Evolutionary conservation across 2,329 filamentous ascomycete genomes (phyloP).

Genomic region (Ceratocystis huliohia): DNA sequence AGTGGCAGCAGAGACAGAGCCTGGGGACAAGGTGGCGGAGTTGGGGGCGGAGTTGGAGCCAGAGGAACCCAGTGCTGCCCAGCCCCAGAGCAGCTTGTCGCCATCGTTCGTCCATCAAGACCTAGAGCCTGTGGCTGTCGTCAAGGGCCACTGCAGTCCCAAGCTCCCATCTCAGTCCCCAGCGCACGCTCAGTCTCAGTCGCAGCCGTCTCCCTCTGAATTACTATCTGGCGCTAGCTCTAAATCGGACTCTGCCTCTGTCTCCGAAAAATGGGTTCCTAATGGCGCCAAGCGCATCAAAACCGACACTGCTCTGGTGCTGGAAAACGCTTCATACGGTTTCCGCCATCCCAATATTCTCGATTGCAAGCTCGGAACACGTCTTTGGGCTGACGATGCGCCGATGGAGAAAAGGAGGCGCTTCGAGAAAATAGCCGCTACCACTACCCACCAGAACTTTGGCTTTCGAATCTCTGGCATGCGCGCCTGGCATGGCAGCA

Average conservation of each 20-base stretch:
- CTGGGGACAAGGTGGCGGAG: neutral
- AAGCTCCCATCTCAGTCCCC: neutral
- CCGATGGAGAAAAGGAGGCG: conserved; percentile 45
- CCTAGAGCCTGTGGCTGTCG: neutral
- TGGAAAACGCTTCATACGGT: conserved; percentile 71
- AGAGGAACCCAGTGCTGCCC: neutral
- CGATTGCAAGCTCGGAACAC: conserved; percentile 79
- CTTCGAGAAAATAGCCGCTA: conserved; percentile 45
- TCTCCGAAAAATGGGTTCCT: conserved; percentile 33
- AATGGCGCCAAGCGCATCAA: conserved; percentile 49
- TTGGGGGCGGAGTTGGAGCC: neutral
- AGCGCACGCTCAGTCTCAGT: neutral
- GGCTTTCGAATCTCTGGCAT: conserved; percentile 55
- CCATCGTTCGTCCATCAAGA: neutral
- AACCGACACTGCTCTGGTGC: conserved; percentile 67
- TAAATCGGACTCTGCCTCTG: conserved; percentile 3
- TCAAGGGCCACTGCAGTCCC: neutral
- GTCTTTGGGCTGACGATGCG: conserved; percentile 71
- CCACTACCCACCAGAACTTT: conserved; percentile 47
- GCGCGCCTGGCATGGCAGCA: conserved; percentile 47
- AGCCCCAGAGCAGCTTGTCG: neutral
- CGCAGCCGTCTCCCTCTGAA: neutral
- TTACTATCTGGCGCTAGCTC: neutral
- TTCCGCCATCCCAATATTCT: conserved; percentile 80
- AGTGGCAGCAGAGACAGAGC: neutral